These are phyloP conservation scores for Saccharomycopsis javanensis DNA, from an alignment of 805 yeast species.

Conservation along the genomic window DNA sequence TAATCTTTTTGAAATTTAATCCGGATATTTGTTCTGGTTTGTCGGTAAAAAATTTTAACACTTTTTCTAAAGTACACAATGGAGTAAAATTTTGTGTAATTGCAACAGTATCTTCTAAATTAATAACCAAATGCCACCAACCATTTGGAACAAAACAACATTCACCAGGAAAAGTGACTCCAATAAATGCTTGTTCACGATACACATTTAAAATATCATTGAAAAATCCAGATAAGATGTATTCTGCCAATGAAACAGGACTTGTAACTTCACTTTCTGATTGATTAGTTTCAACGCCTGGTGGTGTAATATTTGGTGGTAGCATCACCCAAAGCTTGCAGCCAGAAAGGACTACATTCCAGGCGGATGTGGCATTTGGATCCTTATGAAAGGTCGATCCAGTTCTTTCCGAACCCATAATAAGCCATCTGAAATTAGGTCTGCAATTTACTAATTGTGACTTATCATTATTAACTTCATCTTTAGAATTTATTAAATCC, in stretches of 20 bases:
- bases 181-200: slow-evolving; percentile 31
- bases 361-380: slow-evolving; percentile 83
- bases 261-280: slow-evolving; percentile 84
- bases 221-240: slow-evolving; percentile 78
- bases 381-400: slow-evolving; percentile 93
- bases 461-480: slow-evolving; percentile 20
- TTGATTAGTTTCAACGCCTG: slow-evolving; percentile 71
- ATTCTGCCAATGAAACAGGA: slow-evolving; percentile 88
- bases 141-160: slow-evolving; percentile 88
- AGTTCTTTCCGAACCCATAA: slow-evolving; percentile 69
- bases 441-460: slow-evolving; percentile 36
- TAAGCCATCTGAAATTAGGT: slow-evolving; percentile 91
- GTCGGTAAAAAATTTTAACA: slow-evolving; percentile 54
- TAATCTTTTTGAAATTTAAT: slow-evolving; percentile 50
- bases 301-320: slow-evolving; percentile 68
- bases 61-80: slow-evolving; percentile 45
- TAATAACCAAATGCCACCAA: slow-evolving; percentile 97
- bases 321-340: slow-evolving; percentile 81
- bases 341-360: slow-evolving; percentile 76
- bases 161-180: slow-evolving; percentile 72
- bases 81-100: slow-evolving; percentile 88
- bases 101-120: slow-evolving; percentile 73
- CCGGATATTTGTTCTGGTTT: slow-evolving; percentile 73
- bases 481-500: slow-evolving; percentile 20
- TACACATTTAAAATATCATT: slow-evolving; percentile 49